Percentiles rank a stretch among this genome's conserved stretches.
Evolutionary conservation across 1,139 yeast species (phyloP).

Genomic region (Debaryomycetaceae sp.): DNA sequence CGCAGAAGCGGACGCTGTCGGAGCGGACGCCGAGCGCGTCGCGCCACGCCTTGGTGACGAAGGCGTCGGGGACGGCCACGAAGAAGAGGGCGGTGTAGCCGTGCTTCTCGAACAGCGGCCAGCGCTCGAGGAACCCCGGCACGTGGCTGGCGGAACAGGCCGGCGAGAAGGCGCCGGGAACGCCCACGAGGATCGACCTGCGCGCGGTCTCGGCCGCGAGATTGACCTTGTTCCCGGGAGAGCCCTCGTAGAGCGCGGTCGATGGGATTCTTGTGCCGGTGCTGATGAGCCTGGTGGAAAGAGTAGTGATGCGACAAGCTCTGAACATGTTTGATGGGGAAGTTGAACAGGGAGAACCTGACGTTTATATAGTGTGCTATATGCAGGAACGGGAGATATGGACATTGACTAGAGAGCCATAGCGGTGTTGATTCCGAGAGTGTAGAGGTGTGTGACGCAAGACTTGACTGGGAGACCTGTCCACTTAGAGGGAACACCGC

Average conservation of each 20-base stretch:
- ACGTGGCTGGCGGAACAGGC: slow-evolving; percentile 72
- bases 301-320: no score
- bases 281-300: slow-evolving; percentile 21
- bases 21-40: slow-evolving; percentile 27
- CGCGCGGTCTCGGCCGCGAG: slow-evolving; percentile 48
- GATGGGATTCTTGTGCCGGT: slow-evolving; percentile 54
- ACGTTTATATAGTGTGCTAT: no score
- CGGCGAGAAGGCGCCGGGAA: slow-evolving; percentile 88
- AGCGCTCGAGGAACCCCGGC: slow-evolving; percentile 59
- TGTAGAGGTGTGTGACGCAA: no score
- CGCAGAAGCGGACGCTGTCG: slow-evolving; percentile 44
- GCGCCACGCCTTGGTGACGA: slow-evolving; percentile 77
- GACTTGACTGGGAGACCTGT: no score
- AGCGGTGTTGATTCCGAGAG: no score
- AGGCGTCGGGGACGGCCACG: slow-evolving; percentile 77
- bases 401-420: no score
- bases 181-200: slow-evolving; percentile 60
- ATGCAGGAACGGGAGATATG: no score
- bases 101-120: slow-evolving; percentile 45
- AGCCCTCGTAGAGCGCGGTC: slow-evolving; percentile 43
- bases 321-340: no score
- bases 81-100: slow-evolving; percentile 55
- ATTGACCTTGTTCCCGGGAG: slow-evolving; percentile 59
- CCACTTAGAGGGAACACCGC: no score
- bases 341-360: no score